Conservation (phyloP, 495 filamentous ascomycete genomes). For the Trichoderma asperelloides region DNA sequence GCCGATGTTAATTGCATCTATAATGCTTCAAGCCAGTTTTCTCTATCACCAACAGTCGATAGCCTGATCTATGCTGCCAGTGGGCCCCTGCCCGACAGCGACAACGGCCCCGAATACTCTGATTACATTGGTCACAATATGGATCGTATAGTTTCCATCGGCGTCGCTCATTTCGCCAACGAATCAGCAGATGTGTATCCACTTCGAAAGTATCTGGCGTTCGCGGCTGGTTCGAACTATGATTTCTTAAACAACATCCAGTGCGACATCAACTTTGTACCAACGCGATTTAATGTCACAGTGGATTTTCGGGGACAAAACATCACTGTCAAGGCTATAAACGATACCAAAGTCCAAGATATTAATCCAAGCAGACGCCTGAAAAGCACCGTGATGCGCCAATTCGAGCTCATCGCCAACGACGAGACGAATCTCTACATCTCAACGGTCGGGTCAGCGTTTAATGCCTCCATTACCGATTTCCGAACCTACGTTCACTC, state of each 20-base stretch:
- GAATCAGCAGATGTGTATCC: constrained; percentile 2
- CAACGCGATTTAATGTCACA: constrained; percentile 23
- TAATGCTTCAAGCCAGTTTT: no score
- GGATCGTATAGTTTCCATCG: constrained; percentile 23
- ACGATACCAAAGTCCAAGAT: constrained; percentile 8
- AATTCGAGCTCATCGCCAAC: constrained; percentile 21
- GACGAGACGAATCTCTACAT: constrained; percentile 26
- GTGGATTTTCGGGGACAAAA: constrained; percentile 21
- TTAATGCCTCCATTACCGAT: constrained; percentile 23
- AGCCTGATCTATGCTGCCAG: constrained; percentile 13
- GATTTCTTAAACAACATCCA: constrained; percentile 21
- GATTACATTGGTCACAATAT: constrained; percentile 17
- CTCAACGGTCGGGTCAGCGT: constrained; percentile 23
- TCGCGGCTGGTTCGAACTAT: constrained; percentile 22
- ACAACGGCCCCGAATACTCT: constrained; percentile 16
- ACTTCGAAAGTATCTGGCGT: constrained; percentile 15
- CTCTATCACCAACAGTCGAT: no score
- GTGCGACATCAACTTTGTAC: constrained; percentile 23
- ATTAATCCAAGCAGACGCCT: constrained; percentile 26
- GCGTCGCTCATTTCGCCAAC: constrained; percentile 15
- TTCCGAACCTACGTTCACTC: constrained; percentile 15
- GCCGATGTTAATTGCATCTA: no score
- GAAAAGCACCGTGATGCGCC: constrained; percentile 19
- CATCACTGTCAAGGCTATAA: constrained; percentile 19
- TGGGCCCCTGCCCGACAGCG: constrained; percentile 22